phyloP scores from a whole-genome alignment of 129 eudicot genomes.

The Dittrichia graveolens region DNA sequence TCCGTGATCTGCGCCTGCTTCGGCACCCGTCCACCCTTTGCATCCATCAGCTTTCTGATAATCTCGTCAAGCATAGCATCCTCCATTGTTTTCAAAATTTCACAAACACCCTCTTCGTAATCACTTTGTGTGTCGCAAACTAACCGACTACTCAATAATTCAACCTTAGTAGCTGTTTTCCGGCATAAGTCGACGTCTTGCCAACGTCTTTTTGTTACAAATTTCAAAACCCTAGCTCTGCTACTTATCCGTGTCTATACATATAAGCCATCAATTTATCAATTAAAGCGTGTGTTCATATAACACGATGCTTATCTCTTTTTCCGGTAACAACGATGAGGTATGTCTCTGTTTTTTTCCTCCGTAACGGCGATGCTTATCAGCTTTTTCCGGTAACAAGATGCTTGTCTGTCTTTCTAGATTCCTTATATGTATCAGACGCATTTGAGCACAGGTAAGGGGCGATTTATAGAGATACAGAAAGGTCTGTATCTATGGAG shows the following conservation, averaged over 20 bases:
- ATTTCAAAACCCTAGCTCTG: constrained; percentile 29
- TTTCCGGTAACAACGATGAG: background rate
- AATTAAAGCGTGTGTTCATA: background rate
- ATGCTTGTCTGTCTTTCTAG: background rate
- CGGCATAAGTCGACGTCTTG: background rate
- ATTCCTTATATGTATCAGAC: background rate
- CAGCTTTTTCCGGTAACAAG: background rate
- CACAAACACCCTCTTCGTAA: background rate
- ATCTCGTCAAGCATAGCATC: constrained; percentile 59
- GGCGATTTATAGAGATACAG: background rate
- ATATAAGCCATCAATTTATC: constrained; percentile 6
- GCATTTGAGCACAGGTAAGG: background rate
- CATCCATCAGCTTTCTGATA: constrained; percentile 52
- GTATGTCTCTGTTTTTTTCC: background rate
- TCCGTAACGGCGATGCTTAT: background rate
- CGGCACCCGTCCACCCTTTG: constrained; percentile 56
- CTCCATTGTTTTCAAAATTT: constrained; percentile 43
- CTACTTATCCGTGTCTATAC: constrained; percentile 1
- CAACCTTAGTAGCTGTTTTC: constrained; percentile 1
- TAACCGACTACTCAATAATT: background rate
- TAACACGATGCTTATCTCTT: constrained; percentile 3
- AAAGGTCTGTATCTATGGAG: background rate
- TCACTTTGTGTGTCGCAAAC: background rate
- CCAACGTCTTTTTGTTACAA: constrained; percentile 3
- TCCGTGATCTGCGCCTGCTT: constrained; percentile 70